These are phyloP conservation scores for Plasmodium berghei DNA, from an alignment of 169 alveolate species.

Conservation along the genomic window DNA sequence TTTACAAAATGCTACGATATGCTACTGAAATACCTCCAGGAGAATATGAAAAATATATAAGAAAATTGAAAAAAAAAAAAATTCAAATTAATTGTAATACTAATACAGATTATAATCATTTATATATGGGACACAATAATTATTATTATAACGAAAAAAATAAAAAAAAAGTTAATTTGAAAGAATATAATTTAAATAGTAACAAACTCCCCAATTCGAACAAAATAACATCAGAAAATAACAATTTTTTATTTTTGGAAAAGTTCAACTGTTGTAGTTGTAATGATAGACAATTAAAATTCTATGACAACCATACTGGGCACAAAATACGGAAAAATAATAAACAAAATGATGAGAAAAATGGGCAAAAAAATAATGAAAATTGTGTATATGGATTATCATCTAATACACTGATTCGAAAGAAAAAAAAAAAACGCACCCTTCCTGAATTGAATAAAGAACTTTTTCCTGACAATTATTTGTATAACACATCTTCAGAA, in stretches of 20 bases:
- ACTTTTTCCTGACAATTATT: slow-evolving; percentile 23
- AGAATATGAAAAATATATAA: slow-evolving; percentile 41
- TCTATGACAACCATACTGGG: no score
- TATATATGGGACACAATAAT: background rate
- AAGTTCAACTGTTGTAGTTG: background rate
- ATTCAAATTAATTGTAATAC: slow-evolving; percentile 21
- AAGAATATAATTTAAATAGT: background rate
- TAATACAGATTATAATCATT: background rate
- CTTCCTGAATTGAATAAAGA: slow-evolving; percentile 29
- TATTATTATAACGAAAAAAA: background rate
- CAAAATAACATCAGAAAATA: no score
- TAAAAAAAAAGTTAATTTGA: background rate
- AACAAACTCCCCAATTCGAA: no score
- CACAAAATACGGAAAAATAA: no score
- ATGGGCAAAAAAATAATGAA: background rate
- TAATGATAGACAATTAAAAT: no score
- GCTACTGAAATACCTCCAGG: slow-evolving; percentile 76
- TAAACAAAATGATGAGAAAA: background rate
- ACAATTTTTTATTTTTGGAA: background rate
- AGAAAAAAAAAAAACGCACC: slow-evolving; percentile 9
- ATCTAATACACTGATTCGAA: background rate
- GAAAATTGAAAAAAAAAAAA: slow-evolving; percentile 29
- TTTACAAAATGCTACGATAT: slow-evolving; percentile 50
- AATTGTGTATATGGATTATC: background rate
- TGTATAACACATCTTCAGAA: slow-evolving; percentile 25